phyloP scores from a whole-genome alignment of 371 early-diverging fungal genomes.

The Nematocida homosporus region DNA sequence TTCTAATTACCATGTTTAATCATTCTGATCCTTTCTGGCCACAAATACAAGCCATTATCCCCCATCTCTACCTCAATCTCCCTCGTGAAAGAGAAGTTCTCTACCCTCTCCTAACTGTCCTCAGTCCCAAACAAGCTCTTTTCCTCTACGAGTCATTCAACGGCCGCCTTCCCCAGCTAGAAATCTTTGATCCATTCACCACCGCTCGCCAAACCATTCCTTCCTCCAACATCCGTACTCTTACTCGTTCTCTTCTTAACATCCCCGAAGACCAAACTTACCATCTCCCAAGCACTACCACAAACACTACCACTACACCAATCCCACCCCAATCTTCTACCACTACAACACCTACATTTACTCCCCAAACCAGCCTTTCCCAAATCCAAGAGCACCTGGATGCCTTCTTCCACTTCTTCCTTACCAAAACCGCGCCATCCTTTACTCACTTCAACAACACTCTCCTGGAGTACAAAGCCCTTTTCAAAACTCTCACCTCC shows the following conservation, averaged over 20 bases:
- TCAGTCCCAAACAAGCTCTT: conserved; percentile 24
- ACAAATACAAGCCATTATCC: conserved; percentile 12
- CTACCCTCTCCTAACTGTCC: conserved; percentile 25
- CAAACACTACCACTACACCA: not conserved
- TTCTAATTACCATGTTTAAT: conserved; percentile 25
- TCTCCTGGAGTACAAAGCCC: conserved; percentile 24
- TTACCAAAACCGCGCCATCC: not conserved
- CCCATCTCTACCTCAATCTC: conserved; percentile 29
- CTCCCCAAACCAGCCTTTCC: not conserved
- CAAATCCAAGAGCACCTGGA: not conserved
- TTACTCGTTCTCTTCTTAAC: conserved; percentile 3
- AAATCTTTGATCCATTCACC: conserved; percentile 19
- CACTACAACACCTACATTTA: not conserved
- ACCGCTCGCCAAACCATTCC: conserved; percentile 11
- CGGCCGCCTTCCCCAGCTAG: conserved; percentile 29
- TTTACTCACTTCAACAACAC: conserved; percentile 50
- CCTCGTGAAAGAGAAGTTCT: conserved; percentile 2
- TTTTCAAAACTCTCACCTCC: conserved; percentile 15
- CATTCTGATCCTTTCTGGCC: conserved; percentile 15
- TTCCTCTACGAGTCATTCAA: conserved; percentile 36
- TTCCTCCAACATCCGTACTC: not conserved
- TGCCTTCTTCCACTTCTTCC: conserved; percentile 33
- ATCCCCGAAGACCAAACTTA: conserved; percentile 35
- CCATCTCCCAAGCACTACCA: not conserved
- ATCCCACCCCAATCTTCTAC: not conserved